Percentiles rank a stretch among this genome's conserved stretches.
These are phyloP conservation scores for Fusarium ambrosium DNA, from an alignment of 2,329 filamentous ascomycete genomes.

Conservation along the genomic window DNA sequence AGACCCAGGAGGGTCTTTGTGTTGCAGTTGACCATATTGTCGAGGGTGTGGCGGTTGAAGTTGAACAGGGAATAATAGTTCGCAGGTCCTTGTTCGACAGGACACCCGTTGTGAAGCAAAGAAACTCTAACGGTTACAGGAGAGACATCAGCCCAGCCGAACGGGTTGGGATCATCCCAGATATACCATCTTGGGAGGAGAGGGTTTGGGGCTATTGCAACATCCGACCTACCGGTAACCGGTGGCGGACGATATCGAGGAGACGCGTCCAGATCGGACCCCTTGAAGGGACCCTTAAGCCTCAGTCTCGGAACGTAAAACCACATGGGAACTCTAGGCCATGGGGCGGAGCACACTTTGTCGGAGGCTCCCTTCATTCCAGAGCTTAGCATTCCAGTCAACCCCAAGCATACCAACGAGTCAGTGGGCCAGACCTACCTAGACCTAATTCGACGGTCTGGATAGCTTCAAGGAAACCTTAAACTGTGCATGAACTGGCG, in stretches of 20 bases:
- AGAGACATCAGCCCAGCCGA: neutral
- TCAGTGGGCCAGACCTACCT: conserved; percentile 3
- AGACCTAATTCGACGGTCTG: conserved; percentile 25
- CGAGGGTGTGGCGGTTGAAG: conserved; percentile 7
- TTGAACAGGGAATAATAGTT: conserved; percentile 18
- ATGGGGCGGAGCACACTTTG: neutral
- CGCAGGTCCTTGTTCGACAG: conserved; percentile 21
- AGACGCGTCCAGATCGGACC: conserved; percentile 11
- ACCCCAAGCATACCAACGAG: conserved; percentile 5
- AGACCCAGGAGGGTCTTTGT: conserved; percentile 20
- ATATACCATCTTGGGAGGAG: conserved; percentile 19
- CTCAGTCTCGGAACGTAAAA: conserved; percentile 15
- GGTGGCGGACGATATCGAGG: neutral
- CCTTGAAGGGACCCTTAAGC: conserved; percentile 11
- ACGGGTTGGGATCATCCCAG: conserved; percentile 25
- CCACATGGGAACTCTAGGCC: conserved; percentile 21
- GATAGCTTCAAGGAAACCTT: conserved; percentile 32
- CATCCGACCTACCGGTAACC: conserved; percentile 1
- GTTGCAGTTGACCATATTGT: conserved; percentile 30
- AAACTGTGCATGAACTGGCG: conserved; percentile 1
- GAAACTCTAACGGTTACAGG: neutral
- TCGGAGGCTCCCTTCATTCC: conserved; percentile 22
- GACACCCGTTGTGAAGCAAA: conserved; percentile 6
- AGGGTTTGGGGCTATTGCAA: conserved; percentile 7
- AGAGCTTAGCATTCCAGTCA: conserved; percentile 26